Evolutionary conservation across 495 filamentous ascomycete species (phyloP).

Genomic region (Daldinia grandis): DNA sequence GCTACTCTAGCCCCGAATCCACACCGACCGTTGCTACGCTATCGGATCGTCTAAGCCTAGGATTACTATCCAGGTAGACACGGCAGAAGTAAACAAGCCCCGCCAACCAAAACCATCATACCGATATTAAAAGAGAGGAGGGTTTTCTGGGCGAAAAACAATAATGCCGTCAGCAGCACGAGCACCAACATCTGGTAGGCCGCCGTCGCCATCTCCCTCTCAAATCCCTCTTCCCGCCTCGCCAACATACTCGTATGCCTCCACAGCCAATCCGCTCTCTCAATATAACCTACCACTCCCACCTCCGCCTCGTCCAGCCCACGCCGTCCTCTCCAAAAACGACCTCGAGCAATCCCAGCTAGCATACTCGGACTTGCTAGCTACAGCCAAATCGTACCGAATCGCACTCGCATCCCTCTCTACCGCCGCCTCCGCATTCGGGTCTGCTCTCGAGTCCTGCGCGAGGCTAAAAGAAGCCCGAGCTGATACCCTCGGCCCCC

Average conservation of each 20-base stretch:
- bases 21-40: slow-evolving; percentile 30
- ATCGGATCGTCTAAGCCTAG: slow-evolving; percentile 12
- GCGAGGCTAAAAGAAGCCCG: slow-evolving; percentile 70
- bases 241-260: slow-evolving; percentile 68
- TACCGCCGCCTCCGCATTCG: slow-evolving; percentile 66
- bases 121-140: slow-evolving; percentile 1
- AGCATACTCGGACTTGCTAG: slow-evolving; percentile 67
- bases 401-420: slow-evolving; percentile 65
- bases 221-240: slow-evolving; percentile 63
- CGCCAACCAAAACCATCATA: slow-evolving; percentile 35
- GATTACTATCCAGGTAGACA: background rate
- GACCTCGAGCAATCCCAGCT: slow-evolving; percentile 67
- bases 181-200: slow-evolving; percentile 30
- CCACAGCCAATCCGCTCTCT: slow-evolving; percentile 65
- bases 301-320: slow-evolving; percentile 62
- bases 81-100: slow-evolving; percentile 39
- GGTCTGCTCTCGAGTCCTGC: slow-evolving; percentile 67
- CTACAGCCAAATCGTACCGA: slow-evolving; percentile 67
- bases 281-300: slow-evolving; percentile 65
- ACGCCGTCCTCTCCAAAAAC: slow-evolving; percentile 65
- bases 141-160: background rate
- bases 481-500: slow-evolving; percentile 54
- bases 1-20: slow-evolving; percentile 3
- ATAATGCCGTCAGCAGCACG: slow-evolving; percentile 31
- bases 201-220: slow-evolving; percentile 58